phyloP scores from a whole-genome alignment of 202 grass and related monocot genomes.

The Musa balbisiana region DNA sequence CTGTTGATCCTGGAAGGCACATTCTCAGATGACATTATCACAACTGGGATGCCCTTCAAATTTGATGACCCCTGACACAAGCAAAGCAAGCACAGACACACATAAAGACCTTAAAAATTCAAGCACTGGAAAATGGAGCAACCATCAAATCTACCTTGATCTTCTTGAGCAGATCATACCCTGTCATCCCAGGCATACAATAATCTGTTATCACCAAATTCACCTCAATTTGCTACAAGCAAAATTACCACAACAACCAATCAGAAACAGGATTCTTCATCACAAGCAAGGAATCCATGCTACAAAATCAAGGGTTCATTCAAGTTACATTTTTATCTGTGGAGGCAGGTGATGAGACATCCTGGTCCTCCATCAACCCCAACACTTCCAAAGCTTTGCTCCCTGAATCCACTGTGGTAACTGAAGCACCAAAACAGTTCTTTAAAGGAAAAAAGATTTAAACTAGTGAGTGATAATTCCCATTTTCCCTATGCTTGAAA shows the following conservation, averaged over 20 bases:
- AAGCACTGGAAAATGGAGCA: not conserved
- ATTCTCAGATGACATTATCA: conserved; percentile 99
- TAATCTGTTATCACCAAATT: conserved; percentile 98
- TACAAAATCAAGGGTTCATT: conserved; percentile 22
- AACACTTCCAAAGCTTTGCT: conserved; percentile 73
- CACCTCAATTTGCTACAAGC: conserved; percentile 75
- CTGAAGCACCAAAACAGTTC: conserved; percentile 24
- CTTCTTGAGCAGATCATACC: conserved; percentile 44
- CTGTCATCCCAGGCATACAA: conserved; percentile 97
- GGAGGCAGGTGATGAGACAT: conserved; percentile 25
- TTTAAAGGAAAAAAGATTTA: not conserved
- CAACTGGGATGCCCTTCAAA: conserved; percentile 92
- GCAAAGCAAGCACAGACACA: not conserved
- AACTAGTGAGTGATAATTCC: not conserved
- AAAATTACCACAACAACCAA: not conserved
- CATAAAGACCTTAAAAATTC: not conserved
- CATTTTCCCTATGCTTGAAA: too few species aligned
- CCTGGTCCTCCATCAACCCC: conserved; percentile 44
- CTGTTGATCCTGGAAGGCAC: conserved; percentile 95
- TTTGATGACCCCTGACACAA: conserved; percentile 61
- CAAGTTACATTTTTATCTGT: conserved; percentile 28
- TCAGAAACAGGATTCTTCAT: not conserved
- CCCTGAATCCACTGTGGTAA: conserved; percentile 83
- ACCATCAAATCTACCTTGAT: not conserved
- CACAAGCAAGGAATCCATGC: not conserved